Evolutionary conservation across 176 grass and related monocot genomes (phyloP).

Genomic region (Bothriochloa decipiens): DNA sequence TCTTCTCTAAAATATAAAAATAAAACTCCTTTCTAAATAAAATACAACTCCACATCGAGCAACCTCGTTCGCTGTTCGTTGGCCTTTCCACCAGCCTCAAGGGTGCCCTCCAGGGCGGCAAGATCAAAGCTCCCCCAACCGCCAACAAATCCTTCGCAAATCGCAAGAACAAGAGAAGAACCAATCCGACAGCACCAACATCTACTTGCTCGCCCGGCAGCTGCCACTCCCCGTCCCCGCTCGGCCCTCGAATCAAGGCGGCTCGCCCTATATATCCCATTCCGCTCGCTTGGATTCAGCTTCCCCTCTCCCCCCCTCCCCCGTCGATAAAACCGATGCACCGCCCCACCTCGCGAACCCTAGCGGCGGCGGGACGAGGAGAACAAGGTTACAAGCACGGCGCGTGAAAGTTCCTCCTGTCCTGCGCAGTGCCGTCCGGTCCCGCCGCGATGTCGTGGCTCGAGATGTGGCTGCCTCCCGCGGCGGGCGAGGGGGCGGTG

Average conservation of each 20-base stretch:
- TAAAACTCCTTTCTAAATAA: not conserved
- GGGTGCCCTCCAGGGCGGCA: slow-evolving; percentile 17
- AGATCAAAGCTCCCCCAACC: slow-evolving; percentile 34
- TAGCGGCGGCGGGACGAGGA: not conserved
- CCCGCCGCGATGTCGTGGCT: slow-evolving; percentile 67
- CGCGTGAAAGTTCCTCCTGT: not conserved
- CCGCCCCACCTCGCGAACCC: slow-evolving; percentile 44
- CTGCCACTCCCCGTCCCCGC: not conserved
- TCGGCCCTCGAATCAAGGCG: not conserved
- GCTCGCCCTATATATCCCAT: slow-evolving; percentile 22
- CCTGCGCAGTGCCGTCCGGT: not conserved
- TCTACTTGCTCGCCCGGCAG: slow-evolving; percentile 38
- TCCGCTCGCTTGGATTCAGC: slow-evolving; percentile 4
- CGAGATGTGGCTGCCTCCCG: slow-evolving; percentile 73
- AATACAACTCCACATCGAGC: slow-evolving; percentile 36
- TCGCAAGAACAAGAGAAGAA: slow-evolving; percentile 37
- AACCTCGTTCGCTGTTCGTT: slow-evolving; percentile 45
- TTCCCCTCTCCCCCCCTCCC: not conserved
- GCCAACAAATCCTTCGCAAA: slow-evolving; percentile 28
- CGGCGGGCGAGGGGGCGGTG: slow-evolving; percentile 11
- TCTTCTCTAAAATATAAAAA: not conserved
- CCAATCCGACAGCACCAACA: slow-evolving; percentile 29
- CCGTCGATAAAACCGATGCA: slow-evolving; percentile 56
- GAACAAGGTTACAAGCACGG: not conserved
- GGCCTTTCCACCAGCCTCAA: slow-evolving; percentile 26